Percentiles rank a stretch among this genome's conserved stretches.
These are phyloP conservation scores for Trichoderma lentiforme DNA, from an alignment of 2,329 filamentous ascomycete genomes.

Conservation along the genomic window DNA sequence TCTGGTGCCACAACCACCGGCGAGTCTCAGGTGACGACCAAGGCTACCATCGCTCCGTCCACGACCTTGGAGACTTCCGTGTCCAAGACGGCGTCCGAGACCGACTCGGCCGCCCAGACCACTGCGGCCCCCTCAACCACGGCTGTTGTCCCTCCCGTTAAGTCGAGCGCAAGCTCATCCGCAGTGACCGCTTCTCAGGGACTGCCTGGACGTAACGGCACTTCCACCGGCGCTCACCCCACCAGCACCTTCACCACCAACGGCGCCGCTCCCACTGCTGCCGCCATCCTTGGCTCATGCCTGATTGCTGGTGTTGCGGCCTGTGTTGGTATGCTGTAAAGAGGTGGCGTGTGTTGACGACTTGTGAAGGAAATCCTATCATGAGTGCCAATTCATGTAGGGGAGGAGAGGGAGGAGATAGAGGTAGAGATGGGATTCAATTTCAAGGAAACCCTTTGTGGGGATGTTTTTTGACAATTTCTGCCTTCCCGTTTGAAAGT, in stretches of 20 bases:
- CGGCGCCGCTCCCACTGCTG: constrained; percentile 26
- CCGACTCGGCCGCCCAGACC: not conserved
- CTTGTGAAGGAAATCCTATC: not conserved
- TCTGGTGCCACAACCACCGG: constrained; percentile 17
- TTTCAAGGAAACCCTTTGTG: not conserved
- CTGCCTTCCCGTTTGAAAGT: not conserved
- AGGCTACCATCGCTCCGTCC: not conserved
- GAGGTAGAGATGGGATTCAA: not conserved
- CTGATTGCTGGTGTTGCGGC: constrained; percentile 30
- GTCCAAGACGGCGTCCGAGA: not conserved
- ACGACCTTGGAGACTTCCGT: constrained; percentile 8
- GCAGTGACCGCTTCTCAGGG: not conserved
- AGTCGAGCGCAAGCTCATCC: not conserved
- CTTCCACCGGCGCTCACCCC: not conserved
- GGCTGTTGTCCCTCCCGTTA: not conserved
- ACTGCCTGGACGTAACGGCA: not conserved
- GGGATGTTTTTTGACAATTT: not conserved
- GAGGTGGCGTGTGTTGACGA: not conserved
- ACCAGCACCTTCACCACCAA: constrained; percentile 8
- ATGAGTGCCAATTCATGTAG: not conserved
- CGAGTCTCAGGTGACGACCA: not conserved
- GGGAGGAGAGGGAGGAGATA: not conserved
- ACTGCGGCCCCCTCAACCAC: not conserved
- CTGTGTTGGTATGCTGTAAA: constrained; percentile 28
- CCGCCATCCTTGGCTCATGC: constrained; percentile 24